Evolutionary conservation across 768 basidiomycete genomes (phyloP).

Genomic region (Termitomyces sp.): DNA sequence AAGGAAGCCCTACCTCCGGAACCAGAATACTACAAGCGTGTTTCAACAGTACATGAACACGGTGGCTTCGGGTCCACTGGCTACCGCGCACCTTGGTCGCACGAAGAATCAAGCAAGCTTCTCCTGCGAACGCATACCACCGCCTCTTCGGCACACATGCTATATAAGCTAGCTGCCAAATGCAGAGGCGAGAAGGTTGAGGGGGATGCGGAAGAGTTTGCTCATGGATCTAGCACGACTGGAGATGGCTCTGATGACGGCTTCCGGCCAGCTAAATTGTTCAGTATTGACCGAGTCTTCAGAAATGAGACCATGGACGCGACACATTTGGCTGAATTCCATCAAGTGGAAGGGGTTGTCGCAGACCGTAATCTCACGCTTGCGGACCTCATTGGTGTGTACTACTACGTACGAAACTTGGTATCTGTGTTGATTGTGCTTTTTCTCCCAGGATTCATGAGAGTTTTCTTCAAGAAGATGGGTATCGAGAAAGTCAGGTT

Average conservation of each 20-base stretch:
- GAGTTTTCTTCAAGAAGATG: constrained; percentile 98
- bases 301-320: constrained; percentile 98
- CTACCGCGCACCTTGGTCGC: constrained; percentile 96
- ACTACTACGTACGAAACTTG: not conserved
- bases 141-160: constrained; percentile 89
- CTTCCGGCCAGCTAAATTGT: constrained; percentile 89
- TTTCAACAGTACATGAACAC: constrained; percentile 77
- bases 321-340: constrained; percentile 98
- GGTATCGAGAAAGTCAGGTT: constrained; percentile 91
- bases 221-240: constrained; percentile 32
- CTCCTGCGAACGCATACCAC: constrained; percentile 97
- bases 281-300: constrained; percentile 98
- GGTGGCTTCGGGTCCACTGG: constrained; percentile 92
- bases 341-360: constrained; percentile 99
- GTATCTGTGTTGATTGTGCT: not conserved
- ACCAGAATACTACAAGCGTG: constrained; percentile 79
- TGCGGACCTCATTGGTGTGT: constrained; percentile 89
- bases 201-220: constrained; percentile 38
- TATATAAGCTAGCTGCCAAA: constrained; percentile 88
- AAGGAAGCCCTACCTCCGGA: constrained; percentile 71
- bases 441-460: constrained; percentile 79
- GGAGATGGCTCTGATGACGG: constrained; percentile 52
- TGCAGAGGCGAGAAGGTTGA: constrained; percentile 58
- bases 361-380: constrained; percentile 91
- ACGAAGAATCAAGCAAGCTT: constrained; percentile 88